Evolutionary conservation across 805 yeast genomes (phyloP), one percentile per base, ranked within the genome.

Genomic region (Nakazawaea pomicola): DNA sequence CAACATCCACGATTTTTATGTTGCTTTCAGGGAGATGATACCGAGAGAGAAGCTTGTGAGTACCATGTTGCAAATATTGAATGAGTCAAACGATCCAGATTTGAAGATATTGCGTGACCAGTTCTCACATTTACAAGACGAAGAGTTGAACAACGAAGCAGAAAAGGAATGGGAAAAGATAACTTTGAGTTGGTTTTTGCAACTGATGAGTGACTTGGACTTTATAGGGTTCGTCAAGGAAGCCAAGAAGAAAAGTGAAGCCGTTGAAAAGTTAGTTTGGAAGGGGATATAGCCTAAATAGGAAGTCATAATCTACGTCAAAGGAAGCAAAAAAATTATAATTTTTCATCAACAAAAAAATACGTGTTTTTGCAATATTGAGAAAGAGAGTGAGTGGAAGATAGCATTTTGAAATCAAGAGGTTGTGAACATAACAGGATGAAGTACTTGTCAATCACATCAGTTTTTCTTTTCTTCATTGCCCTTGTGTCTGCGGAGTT

Each of bases 181-280:
- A 35, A 62, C 79, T 0, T 64, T 83, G 49, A 74, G 87, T 3
- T 76, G 93, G 76, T 89, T 89, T 55, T 62, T 84, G 46, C 90
- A 84, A 49, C 78, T 79, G 15, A 68, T 90, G 36, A 74, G 74
- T 19, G 95, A 88, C 54, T 65, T 89, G 44, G 75, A 78, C 44
- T 63, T 74, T 47, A 62, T 84, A 41, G 96, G 96, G 0, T 61
- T 86, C 35, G 55, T 87, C 15, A 78, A 78, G 48, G 83, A 80
- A 39, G 73, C 72, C 32, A 62, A 65, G 18, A 70, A 68, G 48
- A 61, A 79, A 12, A 74, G 76, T 23, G 89, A 84, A 49, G 67
- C 71, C 41, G 64, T 85, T 31, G 91, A 85, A 50, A 86, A 83
- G 52, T 66, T 78, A 12, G 58, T 78, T 4, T 85, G 93, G 93